Base-by-base conservation (phyloP, 2,329 filamentous ascomycete species). In the Colletotrichum sp. region DNA sequence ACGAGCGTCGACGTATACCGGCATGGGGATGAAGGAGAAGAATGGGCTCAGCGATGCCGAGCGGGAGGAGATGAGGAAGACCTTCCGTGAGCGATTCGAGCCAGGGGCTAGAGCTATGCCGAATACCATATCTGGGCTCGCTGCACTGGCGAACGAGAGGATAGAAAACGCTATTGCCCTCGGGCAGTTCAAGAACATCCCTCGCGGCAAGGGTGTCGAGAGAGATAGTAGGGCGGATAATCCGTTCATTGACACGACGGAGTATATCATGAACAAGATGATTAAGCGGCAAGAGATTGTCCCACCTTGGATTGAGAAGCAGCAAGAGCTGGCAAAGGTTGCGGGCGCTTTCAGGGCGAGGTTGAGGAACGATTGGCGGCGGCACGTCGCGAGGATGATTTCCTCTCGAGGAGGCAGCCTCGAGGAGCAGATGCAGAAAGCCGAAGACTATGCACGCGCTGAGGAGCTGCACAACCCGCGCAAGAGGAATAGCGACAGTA, bases 241-340 rank as follows among this genome's bases (percentile, higher is more conserved):
- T 79, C 96, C 97, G 0, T 99, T 98, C 81, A 92, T 99, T 73
- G 95, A 99, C 82, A 99, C 96, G 1, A 99, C 97, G 0, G 96
- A 99, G 84, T 98, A 98, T 83, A 95, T 99, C 80, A 94, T 99
- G 94, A 99, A 99, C 86, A 97, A 98, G 85, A 98, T 99, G 87
- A 98, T 99, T 78, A 95, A 98, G 85, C 94, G 94, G 74, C 97
- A 99, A 84, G 96, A 98, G 24, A 95, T 99, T 75, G 95, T 98
- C 1, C 97, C 97, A 1, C 96, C 96, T 0, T 99, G 97, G 97
- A 99, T 99, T 75, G 97, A 99, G 85, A 99, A 98, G 85, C 97
- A 99, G 83, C 96, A 99, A 82, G 96, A 98, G 80, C 87, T 99
- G 7, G 90, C 92, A 13, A 92, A 91, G 76, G 90, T 94, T 1